Base-by-base conservation (phyloP, 2,329 filamentous ascomycete species). In the Arthrobotrys entomopaga region DNA sequence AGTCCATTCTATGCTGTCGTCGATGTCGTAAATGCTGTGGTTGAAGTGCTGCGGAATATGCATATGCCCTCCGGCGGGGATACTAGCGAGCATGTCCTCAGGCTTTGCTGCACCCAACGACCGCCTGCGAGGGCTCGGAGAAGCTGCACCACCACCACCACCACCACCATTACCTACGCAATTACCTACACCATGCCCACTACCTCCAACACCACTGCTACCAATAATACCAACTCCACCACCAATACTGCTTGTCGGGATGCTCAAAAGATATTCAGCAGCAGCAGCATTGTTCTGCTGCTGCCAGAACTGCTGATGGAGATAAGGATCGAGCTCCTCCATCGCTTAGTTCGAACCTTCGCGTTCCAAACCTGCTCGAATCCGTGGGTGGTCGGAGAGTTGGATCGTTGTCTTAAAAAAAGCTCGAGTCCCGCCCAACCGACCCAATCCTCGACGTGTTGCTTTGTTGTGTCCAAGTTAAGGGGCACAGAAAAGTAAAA, bases 251-350 rank as follows among this genome's bases (percentile, higher is more conserved):
- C 29, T 10, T 34, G 29, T 34, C 29, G 66, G 66, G 54, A 54
- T 19, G 43, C 42, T 42, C 64, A 66, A 56, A 49, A 73, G 69
- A 53, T 65, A 73, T 34, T 73, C 69, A 46, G 65, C 22, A 29
- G 53, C 29, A n/a, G 24, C 50, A 29, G 58, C 53, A 16, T 52
- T 49, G 56, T 65, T 61, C 56, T 72, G 67, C 22, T 34, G 67
- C 10, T 61, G 61, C 69, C 69, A 73, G 29, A 65, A 63, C 26
- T 66, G 60, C 19, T 66, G 60, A 73, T 65, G 69, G 61, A 63
- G 69, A 73, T 66, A 73, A 73, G 61, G 50, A 73, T 73, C 61
- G 69, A 73, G 69, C 69, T 73, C 69, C 69, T 73, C 69, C 69
- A 73, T 73, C 69, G 69, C 60, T 65, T 73, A 65, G 59, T 56